phyloP scores from a whole-genome alignment of 208 protist genomes.

The Wallacemonas sp. region DNA sequence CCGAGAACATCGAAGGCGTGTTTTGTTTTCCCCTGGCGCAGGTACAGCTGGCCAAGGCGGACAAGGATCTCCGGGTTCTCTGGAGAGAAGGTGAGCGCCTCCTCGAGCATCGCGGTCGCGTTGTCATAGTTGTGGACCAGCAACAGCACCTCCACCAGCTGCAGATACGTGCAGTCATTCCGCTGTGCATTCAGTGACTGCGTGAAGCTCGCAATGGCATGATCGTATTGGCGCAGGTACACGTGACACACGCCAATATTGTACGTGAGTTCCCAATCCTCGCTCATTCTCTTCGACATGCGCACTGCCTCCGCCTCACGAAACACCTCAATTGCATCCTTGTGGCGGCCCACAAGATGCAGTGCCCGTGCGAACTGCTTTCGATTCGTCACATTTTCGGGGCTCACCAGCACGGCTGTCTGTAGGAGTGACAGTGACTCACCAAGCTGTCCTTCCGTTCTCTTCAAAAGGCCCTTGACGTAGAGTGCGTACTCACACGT shows the following conservation, averaged over 20 bases:
- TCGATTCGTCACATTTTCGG: conserved; percentile 83
- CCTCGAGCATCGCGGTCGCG: conserved; percentile 80
- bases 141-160: conserved; percentile 86
- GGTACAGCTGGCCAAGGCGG: conserved; percentile 90
- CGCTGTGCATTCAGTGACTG: conserved; percentile 82
- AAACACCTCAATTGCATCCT: conserved; percentile 90
- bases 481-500: conserved; percentile 92
- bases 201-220: conserved; percentile 80
- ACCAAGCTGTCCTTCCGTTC: conserved; percentile 91
- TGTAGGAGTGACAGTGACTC: conserved; percentile 95
- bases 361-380: conserved; percentile 94
- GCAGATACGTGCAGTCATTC: conserved; percentile 92
- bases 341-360: conserved; percentile 91
- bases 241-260: conserved; percentile 92
- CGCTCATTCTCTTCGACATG: conserved; percentile 27
- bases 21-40: conserved; percentile 72
- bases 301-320: conserved; percentile 72
- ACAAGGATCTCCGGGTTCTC: conserved; percentile 94
- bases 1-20: conserved; percentile 93
- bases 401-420: conserved; percentile 86
- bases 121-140: conserved; percentile 57
- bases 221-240: conserved; percentile 71
- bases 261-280: conserved; percentile 93
- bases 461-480: conserved; percentile 92
- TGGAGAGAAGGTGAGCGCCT: conserved; percentile 87